Evolutionary conservation across 192 early-diverging fungal genomes (phyloP).

Genomic region (Diversispora epigaea): DNA sequence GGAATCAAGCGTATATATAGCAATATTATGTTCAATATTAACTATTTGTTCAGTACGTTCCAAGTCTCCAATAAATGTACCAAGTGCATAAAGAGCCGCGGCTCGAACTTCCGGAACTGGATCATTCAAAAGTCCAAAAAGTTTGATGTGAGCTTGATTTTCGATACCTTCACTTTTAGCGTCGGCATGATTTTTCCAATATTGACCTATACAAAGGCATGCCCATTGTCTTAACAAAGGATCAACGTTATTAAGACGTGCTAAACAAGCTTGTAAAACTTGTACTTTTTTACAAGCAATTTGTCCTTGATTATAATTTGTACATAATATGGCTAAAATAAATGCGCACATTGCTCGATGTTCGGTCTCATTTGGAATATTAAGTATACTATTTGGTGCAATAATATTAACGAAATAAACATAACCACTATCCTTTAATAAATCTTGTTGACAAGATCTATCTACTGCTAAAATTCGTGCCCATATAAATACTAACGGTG

Average conservation of each 20-base stretch:
- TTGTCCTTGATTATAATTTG: conserved; percentile 79
- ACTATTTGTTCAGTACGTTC: conserved; percentile 68
- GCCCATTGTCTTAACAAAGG: conserved; percentile 87
- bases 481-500: conserved; percentile 97
- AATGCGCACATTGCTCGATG: conserved; percentile 95
- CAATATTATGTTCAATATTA: conserved; percentile 73
- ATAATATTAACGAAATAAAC: conserved; percentile 92
- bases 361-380: conserved; percentile 76
- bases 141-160: conserved; percentile 60
- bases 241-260: conserved; percentile 69
- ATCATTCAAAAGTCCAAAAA: conserved; percentile 62
- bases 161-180: conserved; percentile 64
- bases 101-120: conserved; percentile 80
- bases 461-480: conserved; percentile 94
- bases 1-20: conserved; percentile 61
- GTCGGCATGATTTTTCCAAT: conserved; percentile 79
- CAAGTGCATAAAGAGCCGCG: conserved; percentile 76
- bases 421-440: conserved; percentile 89
- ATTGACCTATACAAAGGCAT: conserved; percentile 79
- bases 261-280: conserved; percentile 63
- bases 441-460: conserved; percentile 80
- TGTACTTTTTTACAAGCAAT: conserved; percentile 75
- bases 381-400: conserved; percentile 66
- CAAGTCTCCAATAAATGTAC: conserved; percentile 73
- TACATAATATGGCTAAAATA: conserved; percentile 90